Evolutionary conservation across 1,284 basidiomycete species (phyloP), one percentile per base, ranked within the genome.

Genomic region (Violaceomyces palustris): DNA sequence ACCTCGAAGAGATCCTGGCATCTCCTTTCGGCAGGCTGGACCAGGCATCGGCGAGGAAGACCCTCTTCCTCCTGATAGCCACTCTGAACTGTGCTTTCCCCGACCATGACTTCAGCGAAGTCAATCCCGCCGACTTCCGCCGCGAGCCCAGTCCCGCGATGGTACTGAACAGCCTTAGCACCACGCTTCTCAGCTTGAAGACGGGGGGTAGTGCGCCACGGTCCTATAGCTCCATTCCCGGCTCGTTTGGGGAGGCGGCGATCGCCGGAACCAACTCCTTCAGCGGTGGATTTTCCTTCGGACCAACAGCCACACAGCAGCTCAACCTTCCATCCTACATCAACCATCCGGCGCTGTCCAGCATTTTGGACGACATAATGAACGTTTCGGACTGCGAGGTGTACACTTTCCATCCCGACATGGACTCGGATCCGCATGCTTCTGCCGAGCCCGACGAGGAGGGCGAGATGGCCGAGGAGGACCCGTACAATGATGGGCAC

Each of bases 71-170:
- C 42, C 85, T 98, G 70, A 96, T 98, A 64, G 87, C 90, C 12
- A 92, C 91, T 3, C 85, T 98, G 67, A 98, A 98, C 77, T 83
- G 89, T 64, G 92, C 93, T 3, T 98, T 94, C 73, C 92, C 92
- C 0, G 93, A 97, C 79, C 84, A 97, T 76, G 92, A 97, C 72
- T 98, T 98, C 77, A 88, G 87, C 18, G 85, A 88, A 67, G 87
- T 96, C 42, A 83, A 87, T 26, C 88, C 91, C 0, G 85, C 85
- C 24, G 88, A 94, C 64, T 98, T 98, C 41, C 58, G 66, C 74
- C 85, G 82, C 39, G 75, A 85, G 82, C 56, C 49, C 37, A 68
- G 62, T 45, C 52, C 69, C 0, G 61, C 62, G 25, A 53, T 59
- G 45, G 70, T 73, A 24, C 54, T 73, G 39, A 68, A 68, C 39